Conservation (phyloP, 2,329 filamentous ascomycete genomes). For the Calonectria crousiana region DNA sequence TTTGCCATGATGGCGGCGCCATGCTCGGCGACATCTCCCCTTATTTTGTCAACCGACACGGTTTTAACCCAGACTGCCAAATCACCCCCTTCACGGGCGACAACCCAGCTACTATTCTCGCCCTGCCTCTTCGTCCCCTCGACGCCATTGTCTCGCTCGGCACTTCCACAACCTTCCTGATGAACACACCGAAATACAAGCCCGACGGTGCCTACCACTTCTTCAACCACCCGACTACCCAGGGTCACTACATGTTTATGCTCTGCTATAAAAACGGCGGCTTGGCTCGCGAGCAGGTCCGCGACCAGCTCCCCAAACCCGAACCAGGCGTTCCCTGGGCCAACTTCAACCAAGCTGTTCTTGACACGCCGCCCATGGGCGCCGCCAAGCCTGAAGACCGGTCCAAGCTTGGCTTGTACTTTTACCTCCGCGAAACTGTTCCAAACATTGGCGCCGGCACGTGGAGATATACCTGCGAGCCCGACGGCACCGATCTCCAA, state of each 20-base stretch:
- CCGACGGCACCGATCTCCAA: slow-evolving; percentile 66
- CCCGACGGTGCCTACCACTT: slow-evolving; percentile 95
- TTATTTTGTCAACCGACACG: slow-evolving; percentile 85
- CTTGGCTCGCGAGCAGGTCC: slow-evolving; percentile 89
- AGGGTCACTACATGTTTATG: slow-evolving; percentile 99
- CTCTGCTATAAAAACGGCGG: slow-evolving; percentile 99
- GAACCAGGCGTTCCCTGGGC: slow-evolving; percentile 73
- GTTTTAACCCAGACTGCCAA: slow-evolving; percentile 80
- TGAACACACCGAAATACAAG: slow-evolving; percentile 93
- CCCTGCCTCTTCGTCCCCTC: slow-evolving; percentile 85
- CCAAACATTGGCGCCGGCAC: slow-evolving; percentile 89
- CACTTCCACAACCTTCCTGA: slow-evolving; percentile 96
- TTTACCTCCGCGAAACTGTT: slow-evolving; percentile 94
- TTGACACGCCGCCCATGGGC: slow-evolving; percentile 77
- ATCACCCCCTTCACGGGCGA: slow-evolving; percentile 93
- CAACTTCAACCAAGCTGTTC: slow-evolving; percentile 80
- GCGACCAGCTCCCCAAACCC: slow-evolving; percentile 78
- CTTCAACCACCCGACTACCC: slow-evolving; percentile 95
- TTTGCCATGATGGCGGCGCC: slow-evolving; percentile 83
- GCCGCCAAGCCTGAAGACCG: slow-evolving; percentile 62
- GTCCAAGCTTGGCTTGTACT: slow-evolving; percentile 94
- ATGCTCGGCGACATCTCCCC: slow-evolving; percentile 79
- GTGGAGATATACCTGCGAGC: slow-evolving; percentile 80
- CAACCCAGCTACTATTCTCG: slow-evolving; percentile 95
- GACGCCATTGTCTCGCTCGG: slow-evolving; percentile 96